Conservation (phyloP, 2,329 filamentous ascomycete species). For the Aspergillus versicolor region DNA sequence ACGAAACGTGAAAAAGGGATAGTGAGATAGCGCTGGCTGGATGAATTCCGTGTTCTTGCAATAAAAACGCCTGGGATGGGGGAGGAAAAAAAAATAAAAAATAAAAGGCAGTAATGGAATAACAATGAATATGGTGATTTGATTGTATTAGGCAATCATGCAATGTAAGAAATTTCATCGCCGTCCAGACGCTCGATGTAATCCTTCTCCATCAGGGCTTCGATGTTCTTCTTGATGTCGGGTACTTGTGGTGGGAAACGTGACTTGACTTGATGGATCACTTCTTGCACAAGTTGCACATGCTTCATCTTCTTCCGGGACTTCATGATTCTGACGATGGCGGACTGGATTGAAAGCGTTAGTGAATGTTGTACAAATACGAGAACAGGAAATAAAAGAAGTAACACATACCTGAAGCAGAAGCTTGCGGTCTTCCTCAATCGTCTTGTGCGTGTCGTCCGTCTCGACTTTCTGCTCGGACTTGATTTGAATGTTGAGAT, state of each 20-base stretch:
- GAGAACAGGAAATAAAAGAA: constrained; percentile 16
- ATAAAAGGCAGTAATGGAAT: neutral
- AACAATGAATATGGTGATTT: neutral
- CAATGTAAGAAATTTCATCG: constrained; percentile 91
- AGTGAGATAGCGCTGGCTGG: neutral
- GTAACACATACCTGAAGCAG: constrained; percentile 82
- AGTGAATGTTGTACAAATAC: constrained; percentile 1
- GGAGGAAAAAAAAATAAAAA: neutral
- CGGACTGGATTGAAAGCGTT: constrained; percentile 62
- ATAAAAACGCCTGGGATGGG: constrained; percentile 7
- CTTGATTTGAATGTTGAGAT: constrained; percentile 91
- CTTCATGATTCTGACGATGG: constrained; percentile 99
- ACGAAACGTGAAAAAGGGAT: neutral
- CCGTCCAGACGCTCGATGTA: constrained; percentile 94
- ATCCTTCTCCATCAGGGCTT: constrained; percentile 97
- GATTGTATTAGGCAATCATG: constrained; percentile 52
- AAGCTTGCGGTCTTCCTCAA: constrained; percentile 95
- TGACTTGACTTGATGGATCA: constrained; percentile 89
- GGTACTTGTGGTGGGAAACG: constrained; percentile 89
- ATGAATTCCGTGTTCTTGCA: neutral
- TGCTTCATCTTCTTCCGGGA: constrained; percentile 99
- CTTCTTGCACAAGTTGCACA: constrained; percentile 87
- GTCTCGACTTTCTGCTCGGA: constrained; percentile 95
- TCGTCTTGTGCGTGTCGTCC: constrained; percentile 97
- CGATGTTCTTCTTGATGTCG: constrained; percentile 99